Evolutionary conservation across 257 asterid species (phyloP).

Genomic region (Fraxinus quadrangulata): DNA sequence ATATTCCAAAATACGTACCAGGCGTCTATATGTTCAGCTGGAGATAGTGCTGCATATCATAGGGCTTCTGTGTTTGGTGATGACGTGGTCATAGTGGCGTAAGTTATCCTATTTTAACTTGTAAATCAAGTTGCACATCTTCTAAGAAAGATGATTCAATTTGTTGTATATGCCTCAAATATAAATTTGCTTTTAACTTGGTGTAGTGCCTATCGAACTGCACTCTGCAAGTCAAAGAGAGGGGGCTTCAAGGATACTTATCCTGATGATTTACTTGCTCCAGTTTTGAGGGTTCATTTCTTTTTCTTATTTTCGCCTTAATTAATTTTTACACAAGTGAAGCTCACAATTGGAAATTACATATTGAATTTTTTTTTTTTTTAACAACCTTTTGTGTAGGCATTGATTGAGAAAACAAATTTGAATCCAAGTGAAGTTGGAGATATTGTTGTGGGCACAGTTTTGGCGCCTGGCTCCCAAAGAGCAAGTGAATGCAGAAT

Average conservation of each 20-base stretch:
- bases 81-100: slow-evolving; percentile 98
- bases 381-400: slow-evolving; percentile 41
- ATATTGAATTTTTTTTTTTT: not conserved
- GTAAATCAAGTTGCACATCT: slow-evolving; percentile 5
- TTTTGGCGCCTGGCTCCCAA: slow-evolving; percentile 94
- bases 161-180: not conserved
- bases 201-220: slow-evolving; percentile 85
- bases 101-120: slow-evolving; percentile 41
- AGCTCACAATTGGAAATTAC: not conserved
- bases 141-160: slow-evolving; percentile 12
- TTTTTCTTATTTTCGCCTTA: slow-evolving; percentile 17
- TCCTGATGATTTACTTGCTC: slow-evolving; percentile 94
- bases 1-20: slow-evolving; percentile 35
- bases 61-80: slow-evolving; percentile 87
- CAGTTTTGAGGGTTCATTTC: slow-evolving; percentile 73
- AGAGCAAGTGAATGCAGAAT: slow-evolving; percentile 99
- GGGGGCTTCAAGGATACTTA: slow-evolving; percentile 98
- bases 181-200: slow-evolving; percentile 26
- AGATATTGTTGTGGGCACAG: slow-evolving; percentile 95
- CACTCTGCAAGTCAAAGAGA: slow-evolving; percentile 90
- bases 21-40: slow-evolving; percentile 88
- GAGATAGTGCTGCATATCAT: slow-evolving; percentile 94
- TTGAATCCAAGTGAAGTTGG: slow-evolving; percentile 90
- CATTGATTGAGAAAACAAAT: slow-evolving; percentile 74
- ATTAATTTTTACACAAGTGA: not conserved